Evolutionary conservation across 1,284 basidiomycete genomes (phyloP).

Genomic region (Leccinum angustisporum): DNA sequence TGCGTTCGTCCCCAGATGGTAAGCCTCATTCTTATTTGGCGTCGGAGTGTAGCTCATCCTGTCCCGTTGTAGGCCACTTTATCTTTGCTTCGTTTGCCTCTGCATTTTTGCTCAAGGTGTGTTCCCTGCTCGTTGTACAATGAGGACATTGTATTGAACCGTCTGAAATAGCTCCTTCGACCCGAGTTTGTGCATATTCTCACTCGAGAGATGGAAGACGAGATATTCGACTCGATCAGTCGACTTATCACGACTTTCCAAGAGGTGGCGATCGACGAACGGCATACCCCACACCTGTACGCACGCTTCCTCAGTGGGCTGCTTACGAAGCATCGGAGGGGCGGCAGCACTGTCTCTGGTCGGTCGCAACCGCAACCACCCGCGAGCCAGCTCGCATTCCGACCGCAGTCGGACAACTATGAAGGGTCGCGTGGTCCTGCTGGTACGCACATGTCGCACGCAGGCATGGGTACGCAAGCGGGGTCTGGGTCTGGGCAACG

Average conservation of each 20-base stretch:
- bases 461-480: constrained; percentile 2
- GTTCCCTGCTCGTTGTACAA: background rate
- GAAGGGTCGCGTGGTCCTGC: constrained; percentile 8
- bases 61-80: constrained; percentile 61
- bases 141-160: background rate
- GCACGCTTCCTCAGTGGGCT: constrained; percentile 75
- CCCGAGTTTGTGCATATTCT: constrained; percentile 69
- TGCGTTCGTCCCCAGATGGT: constrained; percentile 83
- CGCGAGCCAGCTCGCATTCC: constrained; percentile 21
- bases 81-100: constrained; percentile 84
- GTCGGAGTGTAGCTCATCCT: background rate
- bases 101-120: constrained; percentile 79
- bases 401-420: constrained; percentile 11
- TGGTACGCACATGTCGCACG: background rate
- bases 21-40: constrained; percentile 14
- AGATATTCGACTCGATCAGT: constrained; percentile 71
- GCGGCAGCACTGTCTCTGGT: constrained; percentile 45
- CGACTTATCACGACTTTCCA: constrained; percentile 69
- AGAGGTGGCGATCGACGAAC: constrained; percentile 79
- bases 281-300: constrained; percentile 78
- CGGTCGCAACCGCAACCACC: constrained; percentile 29
- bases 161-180: constrained; percentile 55
- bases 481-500: constrained; percentile 1
- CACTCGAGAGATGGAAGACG: constrained; percentile 54
- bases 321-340: constrained; percentile 64